A percentile compares a stretch with the other conserved stretches of the same genome.
Evolutionary conservation across 192 early-diverging fungal species (phyloP).

Genomic region (Coemansia sp.): DNA sequence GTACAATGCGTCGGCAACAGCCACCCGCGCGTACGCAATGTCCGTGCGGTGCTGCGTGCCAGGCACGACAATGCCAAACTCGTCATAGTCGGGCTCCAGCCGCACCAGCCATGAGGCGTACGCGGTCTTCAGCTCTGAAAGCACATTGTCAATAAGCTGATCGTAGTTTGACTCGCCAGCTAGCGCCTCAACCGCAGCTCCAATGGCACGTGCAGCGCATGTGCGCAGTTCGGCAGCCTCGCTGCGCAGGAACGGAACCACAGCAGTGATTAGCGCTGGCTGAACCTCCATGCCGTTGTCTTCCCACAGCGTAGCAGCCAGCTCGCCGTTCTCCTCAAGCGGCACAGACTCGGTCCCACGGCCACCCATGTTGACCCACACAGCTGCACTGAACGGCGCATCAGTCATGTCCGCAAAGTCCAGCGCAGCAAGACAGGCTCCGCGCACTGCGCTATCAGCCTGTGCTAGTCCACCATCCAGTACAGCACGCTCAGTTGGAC

Average conservation of each 20-base stretch:
- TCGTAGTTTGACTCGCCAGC: constrained; percentile 1
- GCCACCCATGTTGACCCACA: constrained; percentile 42
- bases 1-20: constrained; percentile 74
- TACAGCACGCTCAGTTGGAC: constrained; percentile 35
- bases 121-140: constrained; percentile 22
- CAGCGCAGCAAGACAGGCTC: constrained; percentile 45
- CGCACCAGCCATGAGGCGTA: constrained; percentile 58
- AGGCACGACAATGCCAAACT: constrained; percentile 84
- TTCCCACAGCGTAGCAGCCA: constrained; percentile 37
- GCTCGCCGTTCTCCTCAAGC: constrained; percentile 39
- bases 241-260: constrained; percentile 31
- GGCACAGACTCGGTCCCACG: constrained; percentile 13
- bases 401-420: constrained; percentile 51
- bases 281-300: constrained; percentile 44
- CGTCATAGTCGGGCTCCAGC: constrained; percentile 85
- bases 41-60: constrained; percentile 80
- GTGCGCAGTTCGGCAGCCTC: constrained; percentile 24
- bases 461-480: constrained; percentile 32
- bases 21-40: constrained; percentile 76
- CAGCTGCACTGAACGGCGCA: constrained; percentile 15
- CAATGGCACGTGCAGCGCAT: constrained; percentile 32
- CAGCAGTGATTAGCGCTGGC: constrained; percentile 21
- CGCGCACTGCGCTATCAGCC: constrained; percentile 41
- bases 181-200: constrained; percentile 12
- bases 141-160: constrained; percentile 12